Percentiles rank a stretch among this genome's conserved stretches.
These are phyloP conservation scores for Cladosporium colombiae DNA, from an alignment of 2,329 filamentous ascomycete genomes.

Conservation along the genomic window DNA sequence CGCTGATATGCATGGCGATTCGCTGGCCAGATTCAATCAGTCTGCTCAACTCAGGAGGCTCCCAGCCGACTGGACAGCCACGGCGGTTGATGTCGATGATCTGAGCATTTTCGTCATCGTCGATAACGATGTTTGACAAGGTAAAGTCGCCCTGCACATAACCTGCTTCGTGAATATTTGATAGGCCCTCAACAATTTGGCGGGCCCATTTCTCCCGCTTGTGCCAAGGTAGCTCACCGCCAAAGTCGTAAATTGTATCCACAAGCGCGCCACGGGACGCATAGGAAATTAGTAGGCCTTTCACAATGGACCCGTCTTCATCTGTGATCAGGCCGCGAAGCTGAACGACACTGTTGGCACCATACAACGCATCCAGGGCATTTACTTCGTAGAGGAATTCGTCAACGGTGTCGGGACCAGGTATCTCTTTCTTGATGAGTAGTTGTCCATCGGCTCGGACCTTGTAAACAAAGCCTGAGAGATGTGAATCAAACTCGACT, in stretches of 20 bases:
- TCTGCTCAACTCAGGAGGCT: conserved; percentile 84
- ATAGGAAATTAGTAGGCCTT: conserved; percentile 85
- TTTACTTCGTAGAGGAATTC: conserved; percentile 98
- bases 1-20: conserved; percentile 95
- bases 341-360: conserved; percentile 75
- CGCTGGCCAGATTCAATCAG: conserved; percentile 86
- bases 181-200: conserved; percentile 85
- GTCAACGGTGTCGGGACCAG: conserved; percentile 89
- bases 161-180: conserved; percentile 91
- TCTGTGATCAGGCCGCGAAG: conserved; percentile 89
- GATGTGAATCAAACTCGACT: conserved; percentile 83
- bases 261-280: conserved; percentile 85
- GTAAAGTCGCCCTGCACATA: conserved; percentile 99
- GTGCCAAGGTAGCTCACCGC: conserved; percentile 65
- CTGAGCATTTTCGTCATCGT: conserved; percentile 78
- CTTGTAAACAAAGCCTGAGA: conserved; percentile 97
- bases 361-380: conserved; percentile 75
- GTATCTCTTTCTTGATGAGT: conserved; percentile 97
- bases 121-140: conserved; percentile 93
- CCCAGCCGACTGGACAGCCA: conserved; percentile 97
- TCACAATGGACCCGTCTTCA: conserved; percentile 70
- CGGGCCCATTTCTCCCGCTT: conserved; percentile 83
- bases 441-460: conserved; percentile 67
- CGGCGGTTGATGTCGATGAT: conserved; percentile 98
- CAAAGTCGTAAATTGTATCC: conserved; percentile 82